A percentile compares a stretch with the other conserved stretches of the same genome.
Conservation (phyloP, 805 yeast genomes). For the Yamadazyma philogaea region DNA sequence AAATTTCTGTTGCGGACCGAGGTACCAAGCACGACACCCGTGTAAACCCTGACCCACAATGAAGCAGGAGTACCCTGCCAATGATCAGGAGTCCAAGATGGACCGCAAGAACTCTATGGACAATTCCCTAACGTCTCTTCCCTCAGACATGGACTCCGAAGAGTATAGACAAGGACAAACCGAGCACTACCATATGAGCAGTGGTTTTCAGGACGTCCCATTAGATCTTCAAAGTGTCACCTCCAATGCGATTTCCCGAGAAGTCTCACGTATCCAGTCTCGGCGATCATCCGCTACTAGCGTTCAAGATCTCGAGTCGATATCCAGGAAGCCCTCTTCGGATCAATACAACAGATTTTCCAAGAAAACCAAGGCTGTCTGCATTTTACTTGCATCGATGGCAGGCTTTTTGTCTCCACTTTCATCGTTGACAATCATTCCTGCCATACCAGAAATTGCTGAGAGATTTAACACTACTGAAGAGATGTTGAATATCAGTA, state of each 20-base stretch:
- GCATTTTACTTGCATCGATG: conserved; percentile 17
- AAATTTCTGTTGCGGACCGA: no score
- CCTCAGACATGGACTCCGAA: conserved; percentile 4
- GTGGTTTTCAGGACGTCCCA: conserved; percentile 15
- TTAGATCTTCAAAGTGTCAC: conserved; percentile 19
- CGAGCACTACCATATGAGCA: neutral
- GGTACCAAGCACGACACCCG: no score
- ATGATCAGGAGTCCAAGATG: neutral
- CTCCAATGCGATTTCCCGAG: conserved; percentile 20
- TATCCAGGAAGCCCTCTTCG: neutral
- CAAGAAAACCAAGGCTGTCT: conserved; percentile 13
- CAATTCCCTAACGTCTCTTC: conserved; percentile 3
- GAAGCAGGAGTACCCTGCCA: neutral
- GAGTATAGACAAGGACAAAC: neutral
- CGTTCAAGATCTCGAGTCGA: conserved; percentile 1
- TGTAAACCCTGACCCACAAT: neutral
- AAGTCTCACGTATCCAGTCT: conserved; percentile 20
- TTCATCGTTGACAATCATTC: conserved; percentile 44
- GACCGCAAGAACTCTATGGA: neutral
- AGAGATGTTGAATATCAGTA: conserved; percentile 46
- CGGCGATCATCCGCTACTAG: conserved; percentile 12
- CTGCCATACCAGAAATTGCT: conserved; percentile 53
- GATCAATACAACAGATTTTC: conserved; percentile 15
- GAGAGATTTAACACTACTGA: conserved; percentile 43
- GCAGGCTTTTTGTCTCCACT: conserved; percentile 45